phyloP scores from a whole-genome alignment of 768 basidiomycete genomes.

The Amanita inopinata region DNA sequence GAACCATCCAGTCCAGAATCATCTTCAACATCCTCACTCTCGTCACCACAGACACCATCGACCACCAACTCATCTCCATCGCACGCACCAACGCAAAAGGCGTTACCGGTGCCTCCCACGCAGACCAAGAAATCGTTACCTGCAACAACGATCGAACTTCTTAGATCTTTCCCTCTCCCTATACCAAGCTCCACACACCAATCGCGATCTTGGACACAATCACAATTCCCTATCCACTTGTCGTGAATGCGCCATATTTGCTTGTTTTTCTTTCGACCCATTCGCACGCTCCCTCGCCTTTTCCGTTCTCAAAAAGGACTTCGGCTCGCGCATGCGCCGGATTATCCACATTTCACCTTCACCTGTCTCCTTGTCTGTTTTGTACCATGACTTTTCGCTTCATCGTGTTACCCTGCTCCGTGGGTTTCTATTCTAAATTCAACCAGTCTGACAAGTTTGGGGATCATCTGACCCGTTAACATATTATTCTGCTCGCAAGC shows the following conservation, averaged over 20 bases:
- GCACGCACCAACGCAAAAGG: conserved; percentile 11
- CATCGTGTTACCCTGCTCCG: not conserved
- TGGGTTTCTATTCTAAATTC: not conserved
- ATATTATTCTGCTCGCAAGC: too few species aligned
- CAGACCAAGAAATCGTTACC: conserved; percentile 23
- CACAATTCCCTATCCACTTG: conserved; percentile 14
- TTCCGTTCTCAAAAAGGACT: conserved; percentile 1
- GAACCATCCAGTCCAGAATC: conserved; percentile 32
- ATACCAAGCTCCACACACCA: conserved; percentile 17
- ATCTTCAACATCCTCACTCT: conserved; percentile 22
- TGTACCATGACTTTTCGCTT: not conserved
- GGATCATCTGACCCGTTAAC: too few species aligned
- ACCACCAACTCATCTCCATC: conserved; percentile 14
- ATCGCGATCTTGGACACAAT: conserved; percentile 13
- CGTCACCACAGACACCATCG: conserved; percentile 23
- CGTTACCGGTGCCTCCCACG: conserved; percentile 11
- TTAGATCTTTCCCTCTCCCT: conserved; percentile 41
- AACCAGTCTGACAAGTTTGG: not conserved
- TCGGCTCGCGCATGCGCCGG: not conserved
- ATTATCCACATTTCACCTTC: not conserved
- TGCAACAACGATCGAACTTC: conserved; percentile 31
- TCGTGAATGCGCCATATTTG: not conserved
- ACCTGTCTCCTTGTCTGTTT: not conserved
- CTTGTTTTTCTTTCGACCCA: not conserved
- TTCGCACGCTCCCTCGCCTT: not conserved